phyloP scores from a whole-genome alignment of 2,329 filamentous ascomycete species.

The Lachnellula occidentalis region DNA sequence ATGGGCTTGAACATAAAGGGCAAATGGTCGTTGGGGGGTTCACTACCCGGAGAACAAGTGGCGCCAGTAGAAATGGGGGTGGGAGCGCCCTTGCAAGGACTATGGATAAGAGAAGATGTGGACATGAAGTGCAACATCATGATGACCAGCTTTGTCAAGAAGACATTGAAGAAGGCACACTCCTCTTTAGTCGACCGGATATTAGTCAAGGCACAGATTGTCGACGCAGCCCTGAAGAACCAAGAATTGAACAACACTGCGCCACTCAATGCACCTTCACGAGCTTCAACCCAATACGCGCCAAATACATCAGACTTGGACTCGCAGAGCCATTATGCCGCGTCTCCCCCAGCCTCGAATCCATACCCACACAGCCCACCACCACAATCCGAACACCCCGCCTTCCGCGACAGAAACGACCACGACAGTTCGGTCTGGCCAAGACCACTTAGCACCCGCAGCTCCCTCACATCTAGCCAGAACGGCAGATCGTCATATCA shows the following conservation, averaged over 20 bases:
- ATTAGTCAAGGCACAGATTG: conserved; percentile 43
- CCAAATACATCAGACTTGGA: not conserved
- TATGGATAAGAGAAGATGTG: conserved; percentile 82
- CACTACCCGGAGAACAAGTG: conserved; percentile 62
- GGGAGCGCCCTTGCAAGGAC: conserved; percentile 57
- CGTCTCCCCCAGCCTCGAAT: not conserved
- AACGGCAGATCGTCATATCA: conserved; percentile 1
- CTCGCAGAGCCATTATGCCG: not conserved
- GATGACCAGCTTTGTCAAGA: conserved; percentile 72
- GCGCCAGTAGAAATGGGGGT: conserved; percentile 62
- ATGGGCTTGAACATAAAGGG: conserved; percentile 73
- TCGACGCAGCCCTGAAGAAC: conserved; percentile 16
- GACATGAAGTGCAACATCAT: conserved; percentile 76
- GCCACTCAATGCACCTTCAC: not conserved
- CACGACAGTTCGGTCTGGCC: conserved; percentile 8
- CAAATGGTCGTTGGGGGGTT: conserved; percentile 72
- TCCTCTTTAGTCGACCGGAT: conserved; percentile 62
- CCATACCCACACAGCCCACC: not conserved
- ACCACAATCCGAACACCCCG: not conserved
- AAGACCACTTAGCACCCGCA: conserved; percentile 8
- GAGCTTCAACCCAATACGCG: not conserved
- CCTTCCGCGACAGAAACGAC: not conserved
- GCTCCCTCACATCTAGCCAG: conserved; percentile 1
- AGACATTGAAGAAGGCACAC: conserved; percentile 74
- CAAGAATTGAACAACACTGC: conserved; percentile 7